Base-by-base conservation (phyloP, 352 stramenopile genomes). In the Phytophthora lateralis region DNA sequence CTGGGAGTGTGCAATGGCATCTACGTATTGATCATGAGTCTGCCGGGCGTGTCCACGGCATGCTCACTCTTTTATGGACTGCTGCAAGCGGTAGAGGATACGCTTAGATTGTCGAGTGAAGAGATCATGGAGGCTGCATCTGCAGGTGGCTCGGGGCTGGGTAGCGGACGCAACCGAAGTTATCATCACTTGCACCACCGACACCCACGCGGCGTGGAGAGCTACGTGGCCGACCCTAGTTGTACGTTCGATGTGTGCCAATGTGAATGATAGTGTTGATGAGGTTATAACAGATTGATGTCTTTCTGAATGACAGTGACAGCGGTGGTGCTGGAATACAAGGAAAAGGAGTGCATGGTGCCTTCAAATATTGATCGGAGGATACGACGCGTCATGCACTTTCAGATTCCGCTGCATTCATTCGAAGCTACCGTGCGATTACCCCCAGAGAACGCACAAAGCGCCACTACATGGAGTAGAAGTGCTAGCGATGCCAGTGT, bases 301-400 rank as follows among this genome's bases (percentile, higher is more conserved):
- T 47, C 55, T 60, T 56, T 26, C 15, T 69, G 26, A 29, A 38
- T 20, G 39, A 27, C 42, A 93, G 84, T 95, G 52, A 91, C 83
- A 1, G 88, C 88, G 4, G 84, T 96, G 4, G 88, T 96, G 54
- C 69, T 96, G 14, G 86, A 94, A 50, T 96, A 96, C 52, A 83
- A 87, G 18, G 85, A 94, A 49, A 96, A 95, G 46, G 85, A 96
- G 49, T 85, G 76, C 61, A 83, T 86, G 63, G 79, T 96, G 53
- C 82, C 86, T 24, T 78, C 75, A 41, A 91, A 84, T 59, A 93
- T 95, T 66, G 91, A 93, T 63, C 71, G 80, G 37, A 81, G 88
- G 63, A 96, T 96, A 80, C 85, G 90, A 42, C 85, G 87, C 17
- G 84, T 94, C 48, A 96, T 96, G 88, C 88, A 96, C 49, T 92